Conservation (phyloP, 371 early-diverging fungal genomes). For the Lichtheimia ramosa region DNA sequence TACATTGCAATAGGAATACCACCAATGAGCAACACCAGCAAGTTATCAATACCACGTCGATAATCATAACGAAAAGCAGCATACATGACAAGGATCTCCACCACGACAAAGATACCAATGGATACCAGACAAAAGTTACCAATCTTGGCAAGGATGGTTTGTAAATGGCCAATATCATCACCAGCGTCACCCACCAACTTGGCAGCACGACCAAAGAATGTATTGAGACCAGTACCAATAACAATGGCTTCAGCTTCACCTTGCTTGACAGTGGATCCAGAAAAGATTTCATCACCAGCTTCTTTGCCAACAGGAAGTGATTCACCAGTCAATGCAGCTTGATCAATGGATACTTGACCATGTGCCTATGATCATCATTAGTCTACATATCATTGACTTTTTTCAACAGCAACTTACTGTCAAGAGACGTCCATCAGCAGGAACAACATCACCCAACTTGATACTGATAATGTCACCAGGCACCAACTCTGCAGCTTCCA, state of each 20-base stretch:
- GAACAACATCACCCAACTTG: conserved; percentile 78
- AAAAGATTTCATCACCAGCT: conserved; percentile 69
- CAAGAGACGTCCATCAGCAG: conserved; percentile 70
- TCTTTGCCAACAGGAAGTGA: conserved; percentile 74
- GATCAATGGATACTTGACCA: conserved; percentile 63
- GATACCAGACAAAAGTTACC: conserved; percentile 84
- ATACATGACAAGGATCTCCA: conserved; percentile 82
- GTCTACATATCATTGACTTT: too few relatives aligned
- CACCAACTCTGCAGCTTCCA: conserved; percentile 61
- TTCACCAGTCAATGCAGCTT: conserved; percentile 87
- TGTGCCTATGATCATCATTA: conserved; percentile 21
- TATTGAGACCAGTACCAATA: conserved; percentile 82
- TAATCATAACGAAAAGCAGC: conserved; percentile 70
- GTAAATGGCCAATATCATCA: conserved; percentile 87
- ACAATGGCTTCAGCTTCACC: conserved; percentile 90
- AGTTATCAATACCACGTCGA: conserved; percentile 71
- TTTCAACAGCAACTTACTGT: too few relatives aligned
- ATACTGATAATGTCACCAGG: conserved; percentile 77
- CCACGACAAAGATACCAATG: conserved; percentile 71
- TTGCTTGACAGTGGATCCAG: conserved; percentile 86
- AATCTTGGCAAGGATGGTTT: conserved; percentile 85
- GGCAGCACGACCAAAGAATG: conserved; percentile 91
- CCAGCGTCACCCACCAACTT: conserved; percentile 75
- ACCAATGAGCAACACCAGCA: conserved; percentile 76
- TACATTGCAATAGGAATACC: conserved; percentile 79